Evolutionary conservation across 345 rosid genomes (phyloP), one percentile per base, ranked within the genome.

Genomic region (Zanthoxylum bungeanum): DNA sequence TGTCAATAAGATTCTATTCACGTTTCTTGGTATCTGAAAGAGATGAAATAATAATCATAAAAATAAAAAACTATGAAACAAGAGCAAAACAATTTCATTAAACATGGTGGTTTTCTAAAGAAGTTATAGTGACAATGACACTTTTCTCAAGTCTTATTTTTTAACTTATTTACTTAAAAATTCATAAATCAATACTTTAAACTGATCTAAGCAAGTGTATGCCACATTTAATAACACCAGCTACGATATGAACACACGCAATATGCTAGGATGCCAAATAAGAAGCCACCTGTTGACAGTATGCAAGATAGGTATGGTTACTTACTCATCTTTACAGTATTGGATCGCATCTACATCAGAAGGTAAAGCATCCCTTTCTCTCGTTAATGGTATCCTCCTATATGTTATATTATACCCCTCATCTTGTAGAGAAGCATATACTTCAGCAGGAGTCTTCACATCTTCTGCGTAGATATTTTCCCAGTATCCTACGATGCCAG

Each of bases 371-470:
- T 89, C 97, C 83, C 91, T 94, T 82, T 92, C 98, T 82, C 98
- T 77, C 17, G 99, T 91, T 64, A 95, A 78, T n/a, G 99, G 98
- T 82, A 92, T 91, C 83, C 98, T 92, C 73, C 86, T 70, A 73
- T 91, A 91, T 7, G 75, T 66, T 51, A 95, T 81, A 74, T 85
- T 87, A 81, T 88, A 92, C 25, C 90, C 87, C 71, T 89, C 94
- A 22, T 79, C 89, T 75, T 81, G 80, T 47, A 95, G 77, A 72
- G 89, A 86, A 73, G 90, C 82, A 73, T 95, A 92, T 16, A 92
- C 93, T 85, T 95, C 99, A 24, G 96, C 89, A 69, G 98, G 92
- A 69, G 98, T 88, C 83, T 88, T 92, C 78, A 95, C 93, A 75
- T 87, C 85, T 51, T 90, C 97, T 47, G 85, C 82, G 66, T 82